Base-by-base conservation (phyloP, 2,329 filamentous ascomycete species). In the Pestalotiopsis fici region DNA sequence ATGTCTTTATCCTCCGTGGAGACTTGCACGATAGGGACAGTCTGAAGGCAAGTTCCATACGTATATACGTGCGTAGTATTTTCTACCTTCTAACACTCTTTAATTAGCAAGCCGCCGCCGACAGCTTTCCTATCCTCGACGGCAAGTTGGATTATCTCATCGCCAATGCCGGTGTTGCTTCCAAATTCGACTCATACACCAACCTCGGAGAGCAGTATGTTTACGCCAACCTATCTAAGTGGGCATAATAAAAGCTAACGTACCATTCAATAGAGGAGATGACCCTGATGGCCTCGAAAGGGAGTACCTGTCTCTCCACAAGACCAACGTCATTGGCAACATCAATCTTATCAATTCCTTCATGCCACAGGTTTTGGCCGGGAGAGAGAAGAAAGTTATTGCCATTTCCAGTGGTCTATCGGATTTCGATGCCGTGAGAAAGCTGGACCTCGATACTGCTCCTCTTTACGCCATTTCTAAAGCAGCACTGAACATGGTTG, bases 331-430 rank as follows among this genome's bases (percentile, higher is more conserved):
- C 4, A 61, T 87, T 6, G 85, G 81, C 54, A 81, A 84, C 59
- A 77, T 88, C 66, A 80, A 87, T 68, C 78, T 86, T 2, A 82
- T 86, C 73, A 84, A 85, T 69, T 72, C 83, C 2, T 87, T 86
- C 71, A 65, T 86, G 1, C 86, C 87, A 0, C 78, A 88, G 0
- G 75, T 90, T 25, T 75, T 80, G 1, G 83, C 85, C 59, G 82
- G 87, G 5, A 73, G 74, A 1, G 72, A 68, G 13, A 89, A 89
- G 73, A 89, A 89, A 72, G 78, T 88, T 25, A 80, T 86, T 28
- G 72, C 80, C 28, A 81, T 90, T 5, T 81, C 83, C 11, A 83
- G 75, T 0, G 86, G 85, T n/a, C 66, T 81, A 55, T 83, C 82
- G 0, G 86, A 88, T 67, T 13, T 66, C 3, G 66, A 68, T 15